Evolutionary conservation across 2,329 filamentous ascomycete genomes (phyloP).

Genomic region (Pestalotiopsis sp.): DNA sequence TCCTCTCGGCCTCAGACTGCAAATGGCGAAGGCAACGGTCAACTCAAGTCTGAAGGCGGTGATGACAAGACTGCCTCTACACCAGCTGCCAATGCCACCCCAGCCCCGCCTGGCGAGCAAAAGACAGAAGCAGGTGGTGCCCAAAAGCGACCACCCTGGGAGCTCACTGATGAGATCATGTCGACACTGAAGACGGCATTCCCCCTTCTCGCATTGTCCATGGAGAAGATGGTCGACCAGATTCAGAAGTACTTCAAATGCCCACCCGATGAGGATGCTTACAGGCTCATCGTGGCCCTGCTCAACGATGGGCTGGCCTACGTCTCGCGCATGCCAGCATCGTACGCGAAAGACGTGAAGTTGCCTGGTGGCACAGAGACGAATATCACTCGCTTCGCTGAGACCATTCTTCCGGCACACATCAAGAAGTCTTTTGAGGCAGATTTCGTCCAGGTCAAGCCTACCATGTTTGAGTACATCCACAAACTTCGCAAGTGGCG

Average conservation of each 20-base stretch:
- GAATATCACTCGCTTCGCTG: conserved; percentile 95
- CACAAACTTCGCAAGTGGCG: conserved; percentile 95
- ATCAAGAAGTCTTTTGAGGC: conserved; percentile 95
- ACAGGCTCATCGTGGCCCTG: conserved; percentile 93
- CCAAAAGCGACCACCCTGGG: conserved; percentile 85
- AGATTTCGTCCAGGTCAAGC: conserved; percentile 95
- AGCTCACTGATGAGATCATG: conserved; percentile 94
- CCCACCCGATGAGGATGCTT: conserved; percentile 96
- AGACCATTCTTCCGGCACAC: conserved; percentile 91
- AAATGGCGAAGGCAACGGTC: conserved; percentile 43
- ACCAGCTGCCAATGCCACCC: conserved; percentile 18
- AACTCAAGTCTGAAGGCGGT: conserved; percentile 47
- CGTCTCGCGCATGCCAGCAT: conserved; percentile 81
- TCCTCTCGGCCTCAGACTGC: conserved; percentile 53
- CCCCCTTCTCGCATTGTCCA: conserved; percentile 89
- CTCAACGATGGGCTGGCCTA: conserved; percentile 95
- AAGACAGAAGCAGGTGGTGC: conserved; percentile 28
- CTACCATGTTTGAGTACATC: conserved; percentile 98
- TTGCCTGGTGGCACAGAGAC: conserved; percentile 87
- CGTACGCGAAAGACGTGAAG: conserved; percentile 90
- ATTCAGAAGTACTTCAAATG: conserved; percentile 99
- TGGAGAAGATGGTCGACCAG: conserved; percentile 99
- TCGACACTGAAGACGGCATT: conserved; percentile 95
- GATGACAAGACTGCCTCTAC: conserved; percentile 31
- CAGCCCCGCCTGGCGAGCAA: conserved; percentile 26